phyloP scores from a whole-genome alignment of 306 rosid species.

The Trichosanthes truncata region DNA sequence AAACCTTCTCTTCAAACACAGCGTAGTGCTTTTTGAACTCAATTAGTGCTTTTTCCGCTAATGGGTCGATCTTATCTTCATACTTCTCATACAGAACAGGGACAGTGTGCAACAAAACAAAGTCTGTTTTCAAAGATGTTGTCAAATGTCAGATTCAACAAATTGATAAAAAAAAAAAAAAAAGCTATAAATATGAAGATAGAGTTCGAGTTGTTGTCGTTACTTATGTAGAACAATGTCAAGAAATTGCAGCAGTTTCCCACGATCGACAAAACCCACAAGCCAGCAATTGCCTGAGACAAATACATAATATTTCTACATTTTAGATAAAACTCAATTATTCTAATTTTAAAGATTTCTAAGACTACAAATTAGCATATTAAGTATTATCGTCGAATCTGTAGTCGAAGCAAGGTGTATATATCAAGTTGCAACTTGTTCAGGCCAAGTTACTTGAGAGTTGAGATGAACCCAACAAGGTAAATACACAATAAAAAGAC shows the following conservation, averaged over 20 bases:
- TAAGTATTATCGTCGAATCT: background rate
- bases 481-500: background rate
- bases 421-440: background rate
- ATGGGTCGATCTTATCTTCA: slow-evolving; percentile 60
- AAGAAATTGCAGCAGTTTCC: slow-evolving; percentile 70
- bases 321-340: background rate
- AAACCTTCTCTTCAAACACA: slow-evolving; percentile 78
- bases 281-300: slow-evolving; percentile 65
- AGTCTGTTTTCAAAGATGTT: slow-evolving; percentile 42
- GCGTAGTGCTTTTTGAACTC: slow-evolving; percentile 80
- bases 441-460: background rate
- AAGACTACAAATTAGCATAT: background rate
- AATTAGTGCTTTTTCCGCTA: slow-evolving; percentile 59
- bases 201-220: background rate
- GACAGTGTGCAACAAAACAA: slow-evolving; percentile 69
- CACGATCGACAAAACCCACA: slow-evolving; percentile 70
- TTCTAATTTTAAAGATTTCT: background rate
- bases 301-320: background rate
- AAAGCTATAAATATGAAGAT: no score
- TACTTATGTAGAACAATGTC: slow-evolving; percentile 89
- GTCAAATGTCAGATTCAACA: background rate
- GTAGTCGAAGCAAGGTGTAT: background rate
- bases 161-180: background rate
- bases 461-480: background rate
- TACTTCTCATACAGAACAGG: slow-evolving; percentile 87